phyloP scores from a whole-genome alignment of 2,329 filamentous ascomycete genomes.

The Capronia epimyces region DNA sequence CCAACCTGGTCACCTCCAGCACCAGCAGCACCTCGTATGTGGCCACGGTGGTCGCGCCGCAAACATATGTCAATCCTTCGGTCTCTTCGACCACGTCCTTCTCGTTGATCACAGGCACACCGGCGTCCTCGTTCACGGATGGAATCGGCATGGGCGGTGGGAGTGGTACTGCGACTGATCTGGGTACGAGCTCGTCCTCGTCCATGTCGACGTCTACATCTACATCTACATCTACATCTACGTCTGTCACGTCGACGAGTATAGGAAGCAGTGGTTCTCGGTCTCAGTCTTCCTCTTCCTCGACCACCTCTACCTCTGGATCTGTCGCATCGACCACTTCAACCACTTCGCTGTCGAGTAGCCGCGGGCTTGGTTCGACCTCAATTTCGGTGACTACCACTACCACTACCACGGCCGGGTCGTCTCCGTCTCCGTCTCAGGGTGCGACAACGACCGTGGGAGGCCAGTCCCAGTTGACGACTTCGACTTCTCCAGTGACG shows the following conservation, averaged over 20 bases:
- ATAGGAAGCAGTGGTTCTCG: not conserved
- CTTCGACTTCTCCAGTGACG: not conserved
- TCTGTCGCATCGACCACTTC: not conserved
- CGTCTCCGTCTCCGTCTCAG: too few species aligned
- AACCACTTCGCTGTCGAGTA: not conserved
- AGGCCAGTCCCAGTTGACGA: not conserved
- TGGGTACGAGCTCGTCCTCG: not conserved
- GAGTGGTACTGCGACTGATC: not conserved
- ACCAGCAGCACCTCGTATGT: conserved; percentile 15
- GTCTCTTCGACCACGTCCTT: conserved; percentile 8
- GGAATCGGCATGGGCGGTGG: conserved; percentile 12
- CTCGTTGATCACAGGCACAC: conserved; percentile 13
- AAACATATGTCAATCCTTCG: conserved; percentile 15
- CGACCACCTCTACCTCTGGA: not conserved
- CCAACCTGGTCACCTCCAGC: conserved; percentile 8
- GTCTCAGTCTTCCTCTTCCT: not conserved
- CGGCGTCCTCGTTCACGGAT: conserved; percentile 9
- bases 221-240: not conserved
- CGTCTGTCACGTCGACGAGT: not conserved
- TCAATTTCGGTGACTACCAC: conserved; percentile 47
- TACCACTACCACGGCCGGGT: not conserved
- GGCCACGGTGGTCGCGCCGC: conserved; percentile 16
- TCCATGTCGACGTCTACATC: not conserved
- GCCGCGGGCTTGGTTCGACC: conserved; percentile 28
- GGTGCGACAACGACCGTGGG: not conserved